Evolutionary conservation across 768 basidiomycete genomes (phyloP), one percentile per base, ranked within the genome.

Genomic region (Tephrocybe sp.): DNA sequence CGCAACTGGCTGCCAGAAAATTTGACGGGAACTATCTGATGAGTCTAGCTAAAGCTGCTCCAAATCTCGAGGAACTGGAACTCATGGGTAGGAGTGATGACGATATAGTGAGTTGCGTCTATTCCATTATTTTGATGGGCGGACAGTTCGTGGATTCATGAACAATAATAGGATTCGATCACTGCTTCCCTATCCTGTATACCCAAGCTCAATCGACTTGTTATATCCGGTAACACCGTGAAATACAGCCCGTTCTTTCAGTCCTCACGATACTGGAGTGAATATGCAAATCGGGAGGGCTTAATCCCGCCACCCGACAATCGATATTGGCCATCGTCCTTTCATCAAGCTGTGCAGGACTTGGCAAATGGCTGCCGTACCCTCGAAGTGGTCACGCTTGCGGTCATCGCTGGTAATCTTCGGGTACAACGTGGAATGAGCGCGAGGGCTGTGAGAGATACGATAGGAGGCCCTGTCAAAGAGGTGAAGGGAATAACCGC

Each of bases 11-110:
- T 13, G 36, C 39, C 4, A 34, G 49, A 45, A 44, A 27, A 21
- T 50, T 50, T 27, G 49, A 50, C 29, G 49, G 42, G 15, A 50
- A 43, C 39, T 51, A 51, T 31, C 16, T 51, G 24, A 40, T 30
- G 22, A 45, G 34, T 45, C 15, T 51, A 3, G 24, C 44, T 9
- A 45, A 51, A 19, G 50, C 50, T 31, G 49, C 36, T 15, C 49
- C 43, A 9, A 50, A 45, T 27, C 42, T 50, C 36, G 49, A 45
- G 27, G 49, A 44, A 39, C 29, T 50, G 24, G 49, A 50, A 37
- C 50, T 52, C 37, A 46, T 52, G 29, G 50, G 51, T 12, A 22
- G 47, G 37, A 52, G 51, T 15, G 40, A 42, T 13, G 51, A 45
- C 24, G 37, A 15, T 6, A 42, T 52, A n/a, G 51, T 52, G 31